Evolutionary conservation across 768 basidiomycete genomes (phyloP).

Genomic region (Lentinus tigrinus): DNA sequence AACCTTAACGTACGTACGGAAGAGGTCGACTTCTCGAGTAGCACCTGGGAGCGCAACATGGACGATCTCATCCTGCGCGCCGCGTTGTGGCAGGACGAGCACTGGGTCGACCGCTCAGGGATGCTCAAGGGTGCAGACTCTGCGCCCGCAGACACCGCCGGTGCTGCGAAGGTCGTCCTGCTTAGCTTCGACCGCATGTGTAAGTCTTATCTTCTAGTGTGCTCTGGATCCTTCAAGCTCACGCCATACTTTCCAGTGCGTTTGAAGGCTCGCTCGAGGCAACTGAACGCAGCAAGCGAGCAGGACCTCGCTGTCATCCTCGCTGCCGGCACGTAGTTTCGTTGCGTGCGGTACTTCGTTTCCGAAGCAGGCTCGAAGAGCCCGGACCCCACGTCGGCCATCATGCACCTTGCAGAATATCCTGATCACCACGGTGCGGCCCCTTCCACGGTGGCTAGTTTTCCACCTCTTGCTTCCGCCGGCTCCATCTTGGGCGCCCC

Average conservation of each 20-base stretch:
- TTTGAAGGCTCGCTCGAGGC: slow-evolving; percentile 84
- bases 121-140: slow-evolving; percentile 52
- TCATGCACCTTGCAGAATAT: background rate
- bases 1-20: slow-evolving; percentile 83
- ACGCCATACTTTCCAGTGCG: slow-evolving; percentile 54
- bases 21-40: slow-evolving; percentile 66
- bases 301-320: slow-evolving; percentile 79
- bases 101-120: slow-evolving; percentile 83
- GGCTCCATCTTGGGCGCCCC: too few relatives aligned
- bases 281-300: slow-evolving; percentile 83
- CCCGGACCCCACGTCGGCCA: background rate
- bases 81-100: slow-evolving; percentile 90
- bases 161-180: slow-evolving; percentile 79
- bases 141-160: slow-evolving; percentile 37
- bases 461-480: too few relatives aligned
- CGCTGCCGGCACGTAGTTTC: slow-evolving; percentile 28
- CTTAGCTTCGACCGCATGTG: slow-evolving; percentile 91
- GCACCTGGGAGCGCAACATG: slow-evolving; percentile 70
- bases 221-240: slow-evolving; percentile 9
- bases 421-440: too few relatives aligned
- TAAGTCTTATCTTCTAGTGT: slow-evolving; percentile 41
- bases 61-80: slow-evolving; percentile 94
- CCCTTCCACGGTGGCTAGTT: too few relatives aligned
- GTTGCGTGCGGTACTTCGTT: background rate
- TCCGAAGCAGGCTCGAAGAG: background rate